phyloP scores from a whole-genome alignment of 805 yeast genomes.

The Metschnikowia aberdeeniae region DNA sequence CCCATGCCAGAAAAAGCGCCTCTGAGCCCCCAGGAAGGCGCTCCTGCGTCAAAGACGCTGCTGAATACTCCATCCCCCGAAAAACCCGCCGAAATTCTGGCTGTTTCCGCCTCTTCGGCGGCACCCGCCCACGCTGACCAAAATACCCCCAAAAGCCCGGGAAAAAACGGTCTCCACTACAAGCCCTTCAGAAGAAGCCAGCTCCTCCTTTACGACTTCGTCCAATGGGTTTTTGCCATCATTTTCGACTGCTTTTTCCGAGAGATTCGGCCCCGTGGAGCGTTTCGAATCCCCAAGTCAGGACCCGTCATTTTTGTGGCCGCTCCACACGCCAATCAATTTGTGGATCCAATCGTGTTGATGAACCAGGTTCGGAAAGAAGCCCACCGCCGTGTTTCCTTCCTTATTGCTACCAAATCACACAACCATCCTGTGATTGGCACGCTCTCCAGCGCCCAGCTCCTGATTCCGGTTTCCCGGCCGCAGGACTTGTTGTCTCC shows the following conservation, averaged over 20 bases:
- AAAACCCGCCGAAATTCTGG: background rate
- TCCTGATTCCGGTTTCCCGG: conserved; percentile 86
- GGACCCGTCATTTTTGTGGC: conserved; percentile 93
- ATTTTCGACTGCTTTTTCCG: conserved; percentile 73
- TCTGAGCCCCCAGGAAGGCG: background rate
- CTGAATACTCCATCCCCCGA: background rate
- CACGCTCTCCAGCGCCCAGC: conserved; percentile 64
- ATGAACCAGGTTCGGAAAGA: conserved; percentile 74
- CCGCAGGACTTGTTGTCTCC: conserved; percentile 78
- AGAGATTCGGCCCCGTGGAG: conserved; percentile 85
- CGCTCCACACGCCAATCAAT: conserved; percentile 97
- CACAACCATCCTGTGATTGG: conserved; percentile 67
- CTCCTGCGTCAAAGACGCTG: background rate
- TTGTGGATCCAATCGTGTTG: conserved; percentile 75
- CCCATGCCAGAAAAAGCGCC: background rate
- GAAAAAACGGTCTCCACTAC: conserved; percentile 7
- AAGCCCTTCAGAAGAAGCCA: conserved; percentile 13
- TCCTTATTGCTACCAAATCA: conserved; percentile 82
- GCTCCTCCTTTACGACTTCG: conserved; percentile 42
- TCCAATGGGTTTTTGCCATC: conserved; percentile 45
- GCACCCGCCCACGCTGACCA: background rate
- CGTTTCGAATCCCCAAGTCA: conserved; percentile 59
- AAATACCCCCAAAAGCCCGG: background rate
- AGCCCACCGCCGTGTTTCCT: conserved; percentile 66
- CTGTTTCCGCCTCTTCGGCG: too few species aligned